Evolutionary conservation across 345 rosid species (phyloP), one percentile per base, ranked within the genome.

Genomic region (Citrus sp.): DNA sequence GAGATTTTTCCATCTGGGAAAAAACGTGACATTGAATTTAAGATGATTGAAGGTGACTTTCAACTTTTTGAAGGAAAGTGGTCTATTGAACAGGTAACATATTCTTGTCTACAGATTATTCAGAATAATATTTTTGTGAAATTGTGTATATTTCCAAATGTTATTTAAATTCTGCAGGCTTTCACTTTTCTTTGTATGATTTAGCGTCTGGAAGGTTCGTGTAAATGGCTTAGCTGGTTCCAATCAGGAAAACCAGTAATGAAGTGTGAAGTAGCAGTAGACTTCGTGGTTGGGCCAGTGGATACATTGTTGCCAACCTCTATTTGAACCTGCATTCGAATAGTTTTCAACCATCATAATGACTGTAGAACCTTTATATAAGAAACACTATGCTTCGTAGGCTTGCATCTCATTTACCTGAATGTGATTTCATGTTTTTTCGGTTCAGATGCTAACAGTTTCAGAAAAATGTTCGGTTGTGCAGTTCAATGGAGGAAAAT

Each of bases 21-120:
- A 38, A 92, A 85, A 64, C 97, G 98, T 13, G 98, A 93, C 30
- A 95, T 95, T 82, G 97, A 90, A 12, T 95, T 93, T 76, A 91
- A 90, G 82, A 93, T 95, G 99, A 85, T 87, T 19, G 97, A 95
- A 82, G 99, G 99, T 19, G 99, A 93, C 85, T 95, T 95, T 75
- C 93, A 91, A 40, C 74, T 88, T 28, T 93, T 91, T 75, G 89
- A 93, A 91, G 99, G 99, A 69, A 93, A 89, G 74, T 95, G 99
- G 99, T 89, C 92, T 4, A 89, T 95, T 61, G 94, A 93, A 81
- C 97, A 93, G 93, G 99, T 93, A 80, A 84, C 28, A 25, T n/a
- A 55, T 63, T 13, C 1, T 9, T 66, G 28, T 62, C 42, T 64
- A 25, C 56, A 35, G 24, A 16, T 22, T 71, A 9, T 51, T 27